Percentiles rank a stretch among this genome's conserved stretches.
phyloP scores from a whole-genome alignment of 495 filamentous ascomycete species.

The Xylaria venustula region DNA sequence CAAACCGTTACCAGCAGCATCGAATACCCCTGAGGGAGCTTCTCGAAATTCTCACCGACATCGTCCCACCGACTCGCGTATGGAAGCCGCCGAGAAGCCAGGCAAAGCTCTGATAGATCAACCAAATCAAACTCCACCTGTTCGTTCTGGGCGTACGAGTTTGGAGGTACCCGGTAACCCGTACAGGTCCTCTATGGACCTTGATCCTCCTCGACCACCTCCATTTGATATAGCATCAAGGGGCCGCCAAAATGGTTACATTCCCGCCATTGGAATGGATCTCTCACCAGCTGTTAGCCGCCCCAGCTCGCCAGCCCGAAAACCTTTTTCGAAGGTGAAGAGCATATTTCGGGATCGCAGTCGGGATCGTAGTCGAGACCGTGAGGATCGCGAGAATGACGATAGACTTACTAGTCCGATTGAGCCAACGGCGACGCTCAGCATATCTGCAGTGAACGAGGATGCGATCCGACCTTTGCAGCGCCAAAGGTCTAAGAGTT shows the following conservation, averaged over 20 bases:
- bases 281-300: constrained; percentile 42
- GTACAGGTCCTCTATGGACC: constrained; percentile 37
- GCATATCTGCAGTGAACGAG: constrained; percentile 24
- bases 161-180: constrained; percentile 38
- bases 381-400: constrained; percentile 24
- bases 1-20: constrained; percentile 26
- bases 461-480: constrained; percentile 28
- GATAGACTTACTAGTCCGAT: constrained; percentile 23
- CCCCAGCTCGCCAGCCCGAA: constrained; percentile 42
- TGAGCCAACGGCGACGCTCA: constrained; percentile 17
- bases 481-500: constrained; percentile 37
- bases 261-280: constrained; percentile 43
- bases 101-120: constrained; percentile 19
- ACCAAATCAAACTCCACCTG: constrained; percentile 25
- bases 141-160: constrained; percentile 31
- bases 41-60: constrained; percentile 24
- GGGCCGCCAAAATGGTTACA: constrained; percentile 25
- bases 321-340: constrained; percentile 45
- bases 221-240: constrained; percentile 34
- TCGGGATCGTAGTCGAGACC: constrained; percentile 32
- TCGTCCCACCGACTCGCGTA: constrained; percentile 30
- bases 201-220: constrained; percentile 40
- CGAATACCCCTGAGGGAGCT: constrained; percentile 31
- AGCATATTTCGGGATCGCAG: constrained; percentile 50
- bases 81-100: constrained; percentile 34